Conservation (phyloP, 805 yeast species). For the Candida nitratophila region DNA sequence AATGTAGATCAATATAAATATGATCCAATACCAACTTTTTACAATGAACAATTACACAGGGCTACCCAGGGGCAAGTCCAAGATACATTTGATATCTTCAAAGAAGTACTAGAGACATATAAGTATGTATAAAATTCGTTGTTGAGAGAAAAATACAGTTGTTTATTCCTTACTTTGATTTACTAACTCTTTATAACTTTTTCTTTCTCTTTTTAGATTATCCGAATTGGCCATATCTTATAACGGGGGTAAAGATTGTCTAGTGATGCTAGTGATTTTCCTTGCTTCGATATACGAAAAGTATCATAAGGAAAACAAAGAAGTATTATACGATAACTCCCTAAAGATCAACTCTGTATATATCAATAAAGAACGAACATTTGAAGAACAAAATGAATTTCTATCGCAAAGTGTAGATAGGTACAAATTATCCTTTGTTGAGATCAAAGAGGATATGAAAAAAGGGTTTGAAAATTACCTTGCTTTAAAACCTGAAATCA, state of each 20-base stretch:
- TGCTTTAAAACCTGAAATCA: conserved; percentile 40
- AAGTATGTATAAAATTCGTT: conserved; percentile 2
- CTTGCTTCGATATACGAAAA: conserved; percentile 41
- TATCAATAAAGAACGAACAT: conserved; percentile 68
- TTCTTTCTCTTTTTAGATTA: conserved; percentile 4
- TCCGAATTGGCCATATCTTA: conserved; percentile 71
- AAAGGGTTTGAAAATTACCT: conserved; percentile 66
- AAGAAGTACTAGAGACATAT: conserved; percentile 14
- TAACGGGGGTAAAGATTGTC: conserved; percentile 96
- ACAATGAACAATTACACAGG: conserved; percentile 8
- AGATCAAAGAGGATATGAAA: conserved; percentile 43
- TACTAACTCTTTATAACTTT: too few species aligned
- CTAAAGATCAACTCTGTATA: conserved; percentile 53
- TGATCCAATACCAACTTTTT: conserved; percentile 8
- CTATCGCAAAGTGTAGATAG: conserved; percentile 44
- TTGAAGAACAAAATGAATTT: conserved; percentile 63
- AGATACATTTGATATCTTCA: conserved; percentile 12
- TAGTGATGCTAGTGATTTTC: conserved; percentile 75
- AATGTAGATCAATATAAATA: background rate
- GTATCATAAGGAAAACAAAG: conserved; percentile 9
- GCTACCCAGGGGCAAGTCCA: conserved; percentile 20
- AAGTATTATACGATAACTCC: conserved; percentile 16
- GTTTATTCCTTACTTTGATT: too few species aligned
- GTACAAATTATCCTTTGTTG: conserved; percentile 48
- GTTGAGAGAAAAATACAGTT: too few species aligned